A percentile compares a stretch with the other conserved stretches of the same genome.
Evolutionary conservation across 2,329 filamentous ascomycete genomes (phyloP).

Genomic region (Graphilbum ipis-grandicollis): DNA sequence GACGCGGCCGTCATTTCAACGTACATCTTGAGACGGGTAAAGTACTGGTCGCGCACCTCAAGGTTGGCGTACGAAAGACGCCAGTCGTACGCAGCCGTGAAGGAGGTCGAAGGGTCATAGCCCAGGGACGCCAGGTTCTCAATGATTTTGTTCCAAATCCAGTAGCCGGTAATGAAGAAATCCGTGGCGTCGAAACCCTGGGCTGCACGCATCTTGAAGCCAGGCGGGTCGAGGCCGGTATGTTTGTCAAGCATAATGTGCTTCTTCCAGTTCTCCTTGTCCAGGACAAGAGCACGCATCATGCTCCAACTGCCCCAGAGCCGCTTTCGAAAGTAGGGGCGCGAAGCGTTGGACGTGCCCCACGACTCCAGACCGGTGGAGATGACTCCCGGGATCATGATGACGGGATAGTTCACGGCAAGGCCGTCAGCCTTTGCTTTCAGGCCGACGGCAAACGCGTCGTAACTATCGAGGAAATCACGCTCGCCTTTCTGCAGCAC

Average conservation of each 20-base stretch:
- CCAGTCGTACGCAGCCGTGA: slow-evolving; percentile 72
- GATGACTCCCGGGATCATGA: slow-evolving; percentile 97
- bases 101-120: slow-evolving; percentile 71
- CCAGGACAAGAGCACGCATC: slow-evolving; percentile 87
- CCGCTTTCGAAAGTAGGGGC: slow-evolving; percentile 83
- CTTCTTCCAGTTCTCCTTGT: slow-evolving; percentile 86
- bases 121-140: slow-evolving; percentile 93
- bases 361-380: slow-evolving; percentile 94
- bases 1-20: slow-evolving; percentile 71
- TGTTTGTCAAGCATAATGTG: slow-evolving; percentile 93
- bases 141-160: slow-evolving; percentile 98
- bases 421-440: slow-evolving; percentile 71
- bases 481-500: slow-evolving; percentile 57
- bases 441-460: slow-evolving; percentile 81
- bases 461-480: slow-evolving; percentile 68
- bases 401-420: slow-evolving; percentile 66
- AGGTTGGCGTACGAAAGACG: slow-evolving; percentile 78
- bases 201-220: slow-evolving; percentile 77
- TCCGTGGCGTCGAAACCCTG: slow-evolving; percentile 97
- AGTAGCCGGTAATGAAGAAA: slow-evolving; percentile 83
- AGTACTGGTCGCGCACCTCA: slow-evolving; percentile 83
- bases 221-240: slow-evolving; percentile 79
- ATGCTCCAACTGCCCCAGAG: slow-evolving; percentile 98
- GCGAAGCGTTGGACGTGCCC: slow-evolving; percentile 72
- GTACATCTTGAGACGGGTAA: slow-evolving; percentile 73